Evolutionary conservation across 192 early-diverging fungal genomes (phyloP), one percentile per base, ranked within the genome.

Genomic region (Dissophora ornata): DNA sequence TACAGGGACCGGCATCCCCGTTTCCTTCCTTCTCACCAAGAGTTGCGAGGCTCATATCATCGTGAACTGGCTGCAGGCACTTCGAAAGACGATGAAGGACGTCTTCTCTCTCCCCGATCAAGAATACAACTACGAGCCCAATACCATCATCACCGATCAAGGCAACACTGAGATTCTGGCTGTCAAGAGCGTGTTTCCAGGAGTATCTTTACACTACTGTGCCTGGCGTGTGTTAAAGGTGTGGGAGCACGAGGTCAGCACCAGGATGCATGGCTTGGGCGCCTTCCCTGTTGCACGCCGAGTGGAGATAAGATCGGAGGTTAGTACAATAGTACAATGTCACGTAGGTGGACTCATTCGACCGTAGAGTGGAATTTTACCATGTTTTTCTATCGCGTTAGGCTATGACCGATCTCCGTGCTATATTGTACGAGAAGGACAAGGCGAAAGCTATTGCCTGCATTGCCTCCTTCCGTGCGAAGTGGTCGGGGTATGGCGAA

Each of bases 1-100:
- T 25, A 64, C 62, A 42, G 62, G 62, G 22, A 32, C 44, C n/a
- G 50, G 62, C 9, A 54, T 64, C 7, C 62, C 62, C 44, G 62
- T 54, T 13, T 49, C 62, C 13, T 64, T 64, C 22, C 40, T 64
- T 18, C 5, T 64, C 18, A 54, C 62, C 41, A 46, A 12, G 50
- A 18, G 5, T 26, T 54, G 2, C 49, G 51, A 32, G 6, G 36
- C 7, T 13, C 6, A 38, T n/a, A 13, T 38, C 36, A 6, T 38
- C 13, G 36, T 13, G 36, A 13, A 13, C 6, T 38, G 36, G 36
- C 36, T 38, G 7, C 6, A 38, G 6, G 36, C 36, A n/a, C n/a
- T 13, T 13, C 13, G 36, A 38, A 38, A 13, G 18, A 52, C 53
- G 51, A 64, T 64, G 62, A 42, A n/a, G 38, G 49, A 51, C 8